Conservation (phyloP, 176 grass and related monocot genomes). For the Zizania latifolia region DNA sequence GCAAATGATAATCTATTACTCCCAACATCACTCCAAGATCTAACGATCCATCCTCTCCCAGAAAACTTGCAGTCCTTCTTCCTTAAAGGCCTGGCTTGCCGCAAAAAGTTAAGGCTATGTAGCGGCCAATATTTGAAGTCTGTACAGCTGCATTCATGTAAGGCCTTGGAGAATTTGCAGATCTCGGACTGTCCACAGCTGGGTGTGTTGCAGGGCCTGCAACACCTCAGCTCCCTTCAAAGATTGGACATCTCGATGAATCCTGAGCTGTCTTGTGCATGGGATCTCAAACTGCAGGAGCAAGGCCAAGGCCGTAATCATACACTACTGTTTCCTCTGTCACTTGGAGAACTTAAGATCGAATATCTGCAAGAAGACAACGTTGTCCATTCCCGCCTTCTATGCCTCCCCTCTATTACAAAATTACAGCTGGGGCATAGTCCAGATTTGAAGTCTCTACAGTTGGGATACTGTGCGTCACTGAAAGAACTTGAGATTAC, state of each 20-base stretch:
- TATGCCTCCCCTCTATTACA: neutral
- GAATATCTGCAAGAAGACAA: neutral
- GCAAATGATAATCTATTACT: neutral
- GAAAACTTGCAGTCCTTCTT: neutral
- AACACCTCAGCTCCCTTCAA: neutral
- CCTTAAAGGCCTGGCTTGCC: neutral
- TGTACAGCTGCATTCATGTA: conserved; percentile 1
- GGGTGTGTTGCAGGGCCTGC: neutral
- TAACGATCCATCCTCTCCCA: neutral
- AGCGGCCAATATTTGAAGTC: neutral
- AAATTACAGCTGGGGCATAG: neutral
- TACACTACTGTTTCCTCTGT: neutral
- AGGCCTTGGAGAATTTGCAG: neutral
- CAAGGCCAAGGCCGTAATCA: neutral
- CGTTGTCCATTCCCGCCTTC: neutral
- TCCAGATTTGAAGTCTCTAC: neutral
- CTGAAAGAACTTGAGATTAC: neutral
- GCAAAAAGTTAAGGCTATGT: accelerated
- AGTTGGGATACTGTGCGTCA: neutral
- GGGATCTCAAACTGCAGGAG: neutral
- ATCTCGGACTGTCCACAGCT: neutral
- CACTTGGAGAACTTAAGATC: neutral
- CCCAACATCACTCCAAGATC: neutral
- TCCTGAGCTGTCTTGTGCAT: neutral
- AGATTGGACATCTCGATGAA: neutral